phyloP scores from a whole-genome alignment of 1,139 yeast species.

The Geotrichum candidum region DNA sequence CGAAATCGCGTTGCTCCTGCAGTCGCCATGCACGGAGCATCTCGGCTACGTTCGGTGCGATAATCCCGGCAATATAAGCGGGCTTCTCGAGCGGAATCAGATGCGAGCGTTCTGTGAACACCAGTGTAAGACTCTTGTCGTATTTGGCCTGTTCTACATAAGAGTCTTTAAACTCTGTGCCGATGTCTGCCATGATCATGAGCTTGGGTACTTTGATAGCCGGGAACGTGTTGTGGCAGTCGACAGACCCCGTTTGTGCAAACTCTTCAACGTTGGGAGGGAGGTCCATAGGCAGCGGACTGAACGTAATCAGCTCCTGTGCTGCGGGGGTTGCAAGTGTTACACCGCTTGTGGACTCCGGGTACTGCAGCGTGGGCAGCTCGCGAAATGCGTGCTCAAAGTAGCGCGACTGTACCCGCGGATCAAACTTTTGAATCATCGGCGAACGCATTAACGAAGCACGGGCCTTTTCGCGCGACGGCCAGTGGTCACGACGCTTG shows the following conservation, averaged over 20 bases:
- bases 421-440: conserved; percentile 15
- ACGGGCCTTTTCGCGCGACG: conserved; percentile 13
- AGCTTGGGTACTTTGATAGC: conserved; percentile 8
- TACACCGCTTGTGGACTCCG: conserved; percentile 16
- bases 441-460: conserved; percentile 3
- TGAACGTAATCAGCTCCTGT: conserved; percentile 16
- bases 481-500: conserved; percentile 19
- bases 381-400: conserved; percentile 17
- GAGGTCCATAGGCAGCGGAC: conserved; percentile 7
- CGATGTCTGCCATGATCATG: conserved; percentile 11
- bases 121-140: neutral
- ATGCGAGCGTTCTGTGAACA: conserved; percentile 1
- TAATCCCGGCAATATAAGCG: neutral
- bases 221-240: neutral
- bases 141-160: neutral
- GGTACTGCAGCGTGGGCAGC: conserved; percentile 17
- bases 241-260: neutral
- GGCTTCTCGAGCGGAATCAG: conserved; percentile 11
- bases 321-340: conserved; percentile 18
- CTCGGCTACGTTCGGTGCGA: neutral
- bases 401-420: conserved; percentile 13
- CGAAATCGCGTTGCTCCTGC: conserved; percentile 3
- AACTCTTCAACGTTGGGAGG: conserved; percentile 3
- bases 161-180: neutral
- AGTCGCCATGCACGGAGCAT: neutral